Base-by-base conservation (phyloP, 805 yeast species). In the Metschnikowia amazonensis region DNA sequence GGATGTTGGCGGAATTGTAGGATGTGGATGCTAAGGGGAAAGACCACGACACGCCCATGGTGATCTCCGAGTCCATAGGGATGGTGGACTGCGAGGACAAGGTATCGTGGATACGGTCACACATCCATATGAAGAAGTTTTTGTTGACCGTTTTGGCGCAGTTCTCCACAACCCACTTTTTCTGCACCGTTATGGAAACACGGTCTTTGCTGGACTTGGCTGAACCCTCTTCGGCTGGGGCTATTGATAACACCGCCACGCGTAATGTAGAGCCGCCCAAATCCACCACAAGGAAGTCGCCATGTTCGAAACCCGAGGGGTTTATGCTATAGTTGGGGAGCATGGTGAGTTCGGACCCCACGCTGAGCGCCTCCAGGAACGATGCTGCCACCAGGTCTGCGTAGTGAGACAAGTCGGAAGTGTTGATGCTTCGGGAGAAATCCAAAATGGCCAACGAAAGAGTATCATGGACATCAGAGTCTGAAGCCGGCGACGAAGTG, bases 211-310 rank as follows among this genome's bases (percentile, higher is more conserved):
- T 53, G 6, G 17, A 7, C 32, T 11, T n/a, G 17, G 17, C 17
- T 0, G 41, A 20, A 14, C 31, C 40, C 9, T 36, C 14, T 16
- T 16, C 23, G 5, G 61, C 56, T 3, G 53, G 47, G n/a, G 55
- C 60, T n/a, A 71, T 66, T 17, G 57, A 45, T 9, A 71, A 61
- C 27, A 70, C 66, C 2, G 75, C 67, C 3, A 74, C 61, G 28
- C 82, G 63, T 17, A 79, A 58, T 1, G 82, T 79, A 1, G 79
- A 73, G 1, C 84, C 84, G 4, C 84, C 84, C 40, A 79, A 60
- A 50, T 79, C 84, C n/a, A 79, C 62, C 17, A 66, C 76, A 57
- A 72, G 66, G 60, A 48, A 76, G 32, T 68, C 60, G 23, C 75
- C 75, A 50, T 23, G 40, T 65, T 34, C 65, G 16, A 55, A 36